Evolutionary conservation across 371 early-diverging fungal species (phyloP), one percentile per base, ranked within the genome.

Genomic region (Syncephalis fuscata): DNA sequence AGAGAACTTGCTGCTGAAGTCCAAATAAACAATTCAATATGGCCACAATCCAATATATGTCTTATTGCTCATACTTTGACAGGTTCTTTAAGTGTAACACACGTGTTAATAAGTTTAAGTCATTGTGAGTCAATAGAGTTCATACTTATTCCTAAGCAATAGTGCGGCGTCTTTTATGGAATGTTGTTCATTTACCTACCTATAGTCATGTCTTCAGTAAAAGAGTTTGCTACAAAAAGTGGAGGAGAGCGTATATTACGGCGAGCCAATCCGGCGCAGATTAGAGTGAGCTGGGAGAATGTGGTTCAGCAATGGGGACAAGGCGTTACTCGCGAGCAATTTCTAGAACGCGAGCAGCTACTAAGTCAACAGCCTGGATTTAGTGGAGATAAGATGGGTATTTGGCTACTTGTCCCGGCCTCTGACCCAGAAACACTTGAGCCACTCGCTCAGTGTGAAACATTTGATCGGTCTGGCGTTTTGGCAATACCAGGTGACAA

Each of bases 241-340:
- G 32, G 11, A 7, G 41, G 21, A 5, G 41, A 4, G n/a, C 41
- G 16, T 8, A 15, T 44, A 20, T 44, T 44, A 24, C 20, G 16
- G 5, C 16, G 25, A 20, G 44, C 51, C 16, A 38, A 39, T n/a
- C 51, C 57, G 0, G 56, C 51, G 14, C 50, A 61, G 26, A 50
- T 61, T 24, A 24, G 43, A 36, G 25, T 27, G 21, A 64, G 61
- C 23, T 64, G 64, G 64, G 48, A 50, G 20, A 61, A 61, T 48
- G 52, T 54, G 23, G 49, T 50, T 54, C 50, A 50, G 7, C 61
- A 62, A 37, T 65, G 68, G 68, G 68, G 62, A 46, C 56, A 56
- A 26, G 55, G 57, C 8, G 50, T 65, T 2, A 48, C 57, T 0
- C n/a, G 54, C 17, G 50, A 57, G 10, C 39, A 53, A 16, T 68